These are phyloP conservation scores for Hibiscus syriacus DNA, from an alignment of 345 rosid species.

Conservation along the genomic window DNA sequence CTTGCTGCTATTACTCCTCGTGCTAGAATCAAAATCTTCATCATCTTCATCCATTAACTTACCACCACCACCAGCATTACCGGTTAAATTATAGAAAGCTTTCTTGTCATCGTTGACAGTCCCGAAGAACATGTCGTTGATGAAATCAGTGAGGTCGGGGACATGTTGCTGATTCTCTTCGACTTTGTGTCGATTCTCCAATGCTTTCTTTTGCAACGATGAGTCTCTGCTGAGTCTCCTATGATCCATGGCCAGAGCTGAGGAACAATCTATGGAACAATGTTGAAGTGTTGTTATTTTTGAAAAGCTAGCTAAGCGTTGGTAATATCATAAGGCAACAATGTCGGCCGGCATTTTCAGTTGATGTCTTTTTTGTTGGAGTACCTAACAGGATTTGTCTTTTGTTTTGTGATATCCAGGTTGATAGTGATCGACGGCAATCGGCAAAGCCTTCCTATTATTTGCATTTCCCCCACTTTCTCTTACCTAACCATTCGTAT, in stretches of 20 bases:
- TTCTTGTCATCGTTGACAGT: conserved; percentile 26
- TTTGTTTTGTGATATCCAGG: not conserved
- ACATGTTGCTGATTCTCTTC: conserved; percentile 16
- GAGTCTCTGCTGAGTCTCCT: conserved; percentile 20
- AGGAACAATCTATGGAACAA: too few relatives aligned
- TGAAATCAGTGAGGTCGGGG: conserved; percentile 61
- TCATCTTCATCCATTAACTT: conserved; percentile 21
- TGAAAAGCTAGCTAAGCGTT: not conserved
- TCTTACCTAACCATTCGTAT: too few relatives aligned
- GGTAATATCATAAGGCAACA: conserved; percentile 2
- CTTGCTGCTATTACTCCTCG: conserved; percentile 52
- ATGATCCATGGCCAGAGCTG: conserved; percentile 16
- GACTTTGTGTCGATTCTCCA: conserved; percentile 11
- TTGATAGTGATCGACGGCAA: not conserved
- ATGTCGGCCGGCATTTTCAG: conserved; percentile 10
- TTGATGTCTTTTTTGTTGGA: not conserved
- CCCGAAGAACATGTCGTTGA: conserved; percentile 66
- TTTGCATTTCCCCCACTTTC: too few relatives aligned
- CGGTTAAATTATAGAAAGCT: conserved; percentile 32
- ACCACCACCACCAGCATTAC: not conserved
- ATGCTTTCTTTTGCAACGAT: conserved; percentile 23
- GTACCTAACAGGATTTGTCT: not conserved
- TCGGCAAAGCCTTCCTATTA: not conserved
- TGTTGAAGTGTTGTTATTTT: too few relatives aligned
- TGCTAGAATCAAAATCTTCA: conserved; percentile 42